Base-by-base conservation (phyloP, 148 eudicot genomes). In the Heliamphora exappendiculata region DNA sequence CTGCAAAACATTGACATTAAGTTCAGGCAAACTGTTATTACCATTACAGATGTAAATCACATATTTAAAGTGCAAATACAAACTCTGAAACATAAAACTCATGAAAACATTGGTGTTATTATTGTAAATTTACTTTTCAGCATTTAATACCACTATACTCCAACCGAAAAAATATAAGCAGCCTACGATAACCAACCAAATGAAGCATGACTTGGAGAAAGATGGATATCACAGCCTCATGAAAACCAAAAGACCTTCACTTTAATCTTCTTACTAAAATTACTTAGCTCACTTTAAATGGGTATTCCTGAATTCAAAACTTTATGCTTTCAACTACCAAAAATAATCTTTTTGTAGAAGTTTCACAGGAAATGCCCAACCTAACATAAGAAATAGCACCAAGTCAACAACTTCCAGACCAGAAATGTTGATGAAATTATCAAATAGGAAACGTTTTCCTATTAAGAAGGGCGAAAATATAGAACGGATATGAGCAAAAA, bases 71-170 rank as follows among this genome's bases (percentile, higher is more conserved):
- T 22, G 28, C 22, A 13, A 39, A 8, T 62, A 1, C 19, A 31
- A 63, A 33, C 41, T 63, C n/a, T 31, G 41, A 17, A 66, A n/a
- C 70, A 66, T 44, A 66, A 67, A 67, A 67, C 53, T 13, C 72
- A 42, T 12, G 19, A 4, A 67, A 67, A 3, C 33, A 22, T 66
- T 37, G 28, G n/a, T 20, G 4, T 64, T 64, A n/a, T 17, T n/a
- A 39, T 42, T 22, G 4, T 11, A 67, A 13, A 10, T 10, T 10
- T 10, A n/a, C 29, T n/a, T n/a, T n/a, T 41, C 10, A 3, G 45
- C 19, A 67, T 39, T 11, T 22, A n/a, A 10, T 39, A 66, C 9
- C 31, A n/a, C 49, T 19, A 64, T 8, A 33, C 14, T 36, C 34
- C 41, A 64, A 17, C 68, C 67, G 5, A 19, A 3, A 20, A 16